Evolutionary conservation across 1,284 basidiomycete genomes (phyloP).

Genomic region (Sphagnurus paluster): DNA sequence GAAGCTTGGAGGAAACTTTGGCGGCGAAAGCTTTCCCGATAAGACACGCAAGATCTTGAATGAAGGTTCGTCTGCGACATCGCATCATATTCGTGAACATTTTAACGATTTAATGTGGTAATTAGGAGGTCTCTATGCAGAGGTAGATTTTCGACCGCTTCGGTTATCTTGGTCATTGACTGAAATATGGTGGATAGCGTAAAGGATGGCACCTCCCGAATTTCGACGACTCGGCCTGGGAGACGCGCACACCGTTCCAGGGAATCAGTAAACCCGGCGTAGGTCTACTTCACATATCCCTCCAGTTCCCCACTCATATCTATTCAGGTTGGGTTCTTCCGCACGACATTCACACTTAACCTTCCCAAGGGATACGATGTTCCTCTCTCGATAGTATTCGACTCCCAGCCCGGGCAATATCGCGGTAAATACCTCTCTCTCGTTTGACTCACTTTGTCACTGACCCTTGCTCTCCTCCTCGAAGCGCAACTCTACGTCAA

Average conservation of each 20-base stretch:
- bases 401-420: conserved; percentile 11
- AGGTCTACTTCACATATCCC: background rate
- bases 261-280: conserved; percentile 18
- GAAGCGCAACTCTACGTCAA: conserved; percentile 20
- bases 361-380: conserved; percentile 15
- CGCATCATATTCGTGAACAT: background rate
- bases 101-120: background rate
- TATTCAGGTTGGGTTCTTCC: conserved; percentile 20
- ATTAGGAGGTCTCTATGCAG: conserved; percentile 19
- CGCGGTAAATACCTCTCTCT: conserved; percentile 7
- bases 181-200: conserved; percentile 8
- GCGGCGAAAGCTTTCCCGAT: conserved; percentile 18
- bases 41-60: conserved; percentile 19
- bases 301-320: background rate
- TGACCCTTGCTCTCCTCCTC: too few relatives aligned
- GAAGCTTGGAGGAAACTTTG: conserved; percentile 15
- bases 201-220: conserved; percentile 25
- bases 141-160: conserved; percentile 2
- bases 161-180: background rate
- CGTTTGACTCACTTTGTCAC: too few relatives aligned
- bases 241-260: conserved; percentile 13
- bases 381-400: conserved; percentile 16
- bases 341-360: conserved; percentile 16
- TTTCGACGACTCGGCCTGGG: conserved; percentile 22
- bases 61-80: conserved; percentile 10